Percentiles rank a stretch among this genome's conserved stretches.
Conservation (phyloP, 2,329 filamentous ascomycete genomes). For the Trichocomaceae sp. region DNA sequence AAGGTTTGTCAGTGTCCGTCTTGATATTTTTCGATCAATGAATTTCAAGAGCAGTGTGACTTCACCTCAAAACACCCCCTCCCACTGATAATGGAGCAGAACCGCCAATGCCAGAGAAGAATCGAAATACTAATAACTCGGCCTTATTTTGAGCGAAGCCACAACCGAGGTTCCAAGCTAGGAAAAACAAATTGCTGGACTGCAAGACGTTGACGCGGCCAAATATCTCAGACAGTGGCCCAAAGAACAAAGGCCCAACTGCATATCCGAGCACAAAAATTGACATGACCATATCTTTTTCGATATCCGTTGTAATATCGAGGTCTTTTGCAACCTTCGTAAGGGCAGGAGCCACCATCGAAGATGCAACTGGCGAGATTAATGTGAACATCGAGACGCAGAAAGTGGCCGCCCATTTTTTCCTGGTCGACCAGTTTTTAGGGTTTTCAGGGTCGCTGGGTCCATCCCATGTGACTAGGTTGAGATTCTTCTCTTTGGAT, state of each 20-base stretch:
- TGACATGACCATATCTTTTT: neutral
- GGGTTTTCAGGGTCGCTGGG: constrained; percentile 36
- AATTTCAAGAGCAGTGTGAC: neutral
- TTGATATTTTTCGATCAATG: neutral
- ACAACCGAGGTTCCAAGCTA: neutral
- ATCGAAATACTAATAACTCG: constrained; percentile 53
- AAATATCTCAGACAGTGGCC: constrained; percentile 20
- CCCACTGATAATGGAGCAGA: constrained; percentile 49
- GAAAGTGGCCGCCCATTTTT: constrained; percentile 49
- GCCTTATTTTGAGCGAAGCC: constrained; percentile 39
- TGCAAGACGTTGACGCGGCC: neutral
- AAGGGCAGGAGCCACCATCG: too few relatives aligned
- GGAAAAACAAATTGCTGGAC: neutral
- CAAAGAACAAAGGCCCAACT: constrained; percentile 31
- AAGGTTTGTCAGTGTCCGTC: too few relatives aligned
- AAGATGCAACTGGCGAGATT: constrained; percentile 51
- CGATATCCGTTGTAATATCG: too few relatives aligned
- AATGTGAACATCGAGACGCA: constrained; percentile 49
- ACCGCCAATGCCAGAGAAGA: constrained; percentile 53
- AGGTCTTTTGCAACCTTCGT: too few relatives aligned
- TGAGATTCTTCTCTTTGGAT: constrained; percentile 9
- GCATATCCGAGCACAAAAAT: constrained; percentile 44
- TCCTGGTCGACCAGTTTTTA: constrained; percentile 43
- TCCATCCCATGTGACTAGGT: constrained; percentile 35
- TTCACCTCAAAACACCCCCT: constrained; percentile 9